Base-by-base conservation (phyloP, 2,329 filamentous ascomycete species). In the Aspergillus spinulosporus region DNA sequence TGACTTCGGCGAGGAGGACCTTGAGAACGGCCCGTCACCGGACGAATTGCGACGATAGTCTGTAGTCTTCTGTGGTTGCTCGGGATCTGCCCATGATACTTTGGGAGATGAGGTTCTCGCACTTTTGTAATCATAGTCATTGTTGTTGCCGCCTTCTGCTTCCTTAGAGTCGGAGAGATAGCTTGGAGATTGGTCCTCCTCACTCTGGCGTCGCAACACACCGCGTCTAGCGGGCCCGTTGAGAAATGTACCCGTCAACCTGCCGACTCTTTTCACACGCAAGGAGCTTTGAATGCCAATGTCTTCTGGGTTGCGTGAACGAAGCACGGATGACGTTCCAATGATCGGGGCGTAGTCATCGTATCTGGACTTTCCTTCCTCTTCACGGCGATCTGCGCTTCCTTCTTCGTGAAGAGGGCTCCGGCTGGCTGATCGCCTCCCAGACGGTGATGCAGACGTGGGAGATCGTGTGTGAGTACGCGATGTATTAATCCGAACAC, bases 211-310 rank as follows among this genome's bases (percentile, higher is more conserved):
- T 64, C 74, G 75, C 62, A 78, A 81, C 59, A 88, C 82, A 28
- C 89, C 90, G 63, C 91, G 82, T 53, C 90, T 84, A 15, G 90
- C 89, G 29, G 90, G 90, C 1, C 89, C 90, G 63, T 89, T 91
- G 21, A 94, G 77, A 62, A 93, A 92, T 58, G 85, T 88, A 1
- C 90, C 90, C 2, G 88, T 84, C 5, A 88, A 80, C 72, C 90
- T 89, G 12, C 87, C 88, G 11, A 90, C 84, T 59, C 89, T 81
- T 74, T 92, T 93, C 57, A 92, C 79, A 4, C 90, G 84, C 80
- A 92, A 84, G 0, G 90, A 91, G 64, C 87, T 87, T 58, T 90
- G 88, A 1, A 85, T 76, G 11, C 84, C 86, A 34, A 77, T 74
- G 34, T 88, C 86, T 26, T 92, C 88, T 2, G 84, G 84, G 49